Evolutionary conservation across 2,329 filamentous ascomycete genomes (phyloP).

Genomic region (Fusarium luffae): DNA sequence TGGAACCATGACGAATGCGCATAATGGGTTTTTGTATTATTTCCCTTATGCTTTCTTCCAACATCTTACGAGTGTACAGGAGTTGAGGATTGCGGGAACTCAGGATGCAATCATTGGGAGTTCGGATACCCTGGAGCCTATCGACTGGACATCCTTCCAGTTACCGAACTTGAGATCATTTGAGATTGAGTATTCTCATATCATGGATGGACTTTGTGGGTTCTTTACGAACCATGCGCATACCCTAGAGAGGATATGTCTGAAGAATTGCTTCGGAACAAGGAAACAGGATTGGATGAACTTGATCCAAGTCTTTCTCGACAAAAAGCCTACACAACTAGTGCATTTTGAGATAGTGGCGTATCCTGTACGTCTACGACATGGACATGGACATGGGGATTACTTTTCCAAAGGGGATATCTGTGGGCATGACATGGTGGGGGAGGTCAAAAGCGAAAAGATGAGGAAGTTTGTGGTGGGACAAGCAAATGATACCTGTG

Average conservation of each 20-base stretch:
- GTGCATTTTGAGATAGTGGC: background rate
- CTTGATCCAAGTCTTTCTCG: background rate
- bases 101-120: background rate
- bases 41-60: background rate
- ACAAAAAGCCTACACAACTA: background rate
- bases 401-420: background rate
- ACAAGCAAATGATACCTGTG: background rate
- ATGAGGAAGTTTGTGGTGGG: slow-evolving; percentile 9
- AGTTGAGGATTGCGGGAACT: background rate
- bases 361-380: background rate
- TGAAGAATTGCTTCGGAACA: background rate
- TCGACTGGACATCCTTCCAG: slow-evolving; percentile 2
- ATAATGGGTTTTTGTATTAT: background rate
- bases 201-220: background rate
- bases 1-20: background rate
- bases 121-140: background rate
- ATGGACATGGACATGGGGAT: fast-evolving
- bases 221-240: background rate
- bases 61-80: background rate
- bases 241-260: background rate
- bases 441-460: background rate
- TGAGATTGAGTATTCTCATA: slow-evolving; percentile 1
- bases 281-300: background rate
- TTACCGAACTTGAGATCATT: background rate
- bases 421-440: background rate